These are phyloP conservation scores for Pseudognaphalium luteoalbum DNA, from an alignment of 129 eudicot species.

Conservation along the genomic window DNA sequence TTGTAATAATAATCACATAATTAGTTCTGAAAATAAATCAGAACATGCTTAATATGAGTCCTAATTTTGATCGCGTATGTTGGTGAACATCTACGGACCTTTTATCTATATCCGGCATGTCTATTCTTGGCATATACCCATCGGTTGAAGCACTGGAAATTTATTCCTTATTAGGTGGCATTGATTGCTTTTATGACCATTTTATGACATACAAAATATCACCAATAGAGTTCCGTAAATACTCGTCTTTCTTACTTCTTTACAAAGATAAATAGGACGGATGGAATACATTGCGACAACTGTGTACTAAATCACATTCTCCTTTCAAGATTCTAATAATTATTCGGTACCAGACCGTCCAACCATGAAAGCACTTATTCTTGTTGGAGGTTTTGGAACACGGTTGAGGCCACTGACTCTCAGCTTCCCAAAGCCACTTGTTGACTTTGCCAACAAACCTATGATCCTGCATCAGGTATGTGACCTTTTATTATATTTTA, in stretches of 20 bases:
- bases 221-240: constrained; percentile 21
- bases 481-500: neutral
- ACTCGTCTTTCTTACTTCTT: constrained; percentile 12
- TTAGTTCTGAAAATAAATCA: neutral
- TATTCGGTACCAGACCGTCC: constrained; percentile 24
- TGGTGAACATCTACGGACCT: constrained; percentile 8
- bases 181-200: constrained; percentile 18
- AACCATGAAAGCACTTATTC: constrained; percentile 92
- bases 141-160: neutral
- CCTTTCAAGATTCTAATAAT: constrained; percentile 22
- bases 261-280: constrained; percentile 15
- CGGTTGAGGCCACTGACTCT: constrained; percentile 85
- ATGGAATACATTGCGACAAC: neutral
- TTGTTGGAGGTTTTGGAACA: constrained; percentile 97
- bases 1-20: too few relatives aligned
- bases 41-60: neutral
- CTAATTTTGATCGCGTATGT: neutral
- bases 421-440: constrained; percentile 82
- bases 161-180: constrained; percentile 16
- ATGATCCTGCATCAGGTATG: constrained; percentile 86
- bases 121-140: constrained; percentile 25
- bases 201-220: constrained; percentile 14
- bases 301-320: constrained; percentile 19
- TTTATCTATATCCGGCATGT: constrained; percentile 11
- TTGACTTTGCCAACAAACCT: constrained; percentile 87